Base-by-base conservation (phyloP, 177 flowering plant species). In the Vitis hybrid region DNA sequence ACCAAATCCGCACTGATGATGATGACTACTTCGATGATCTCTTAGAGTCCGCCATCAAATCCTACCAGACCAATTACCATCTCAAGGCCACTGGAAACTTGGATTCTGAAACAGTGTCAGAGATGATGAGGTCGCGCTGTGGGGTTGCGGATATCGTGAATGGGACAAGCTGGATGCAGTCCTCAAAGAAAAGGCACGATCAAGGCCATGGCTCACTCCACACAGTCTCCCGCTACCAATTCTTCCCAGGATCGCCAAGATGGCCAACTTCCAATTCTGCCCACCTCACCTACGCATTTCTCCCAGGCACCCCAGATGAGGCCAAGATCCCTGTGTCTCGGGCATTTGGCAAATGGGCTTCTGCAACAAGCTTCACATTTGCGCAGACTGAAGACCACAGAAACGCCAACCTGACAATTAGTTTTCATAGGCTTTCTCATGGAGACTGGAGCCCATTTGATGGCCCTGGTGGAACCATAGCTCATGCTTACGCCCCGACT, bases 41-140 rank as follows among this genome's bases (percentile, higher is more conserved):
- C 2, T 56, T 84, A 2, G 81, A 80, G 67, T 49, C 62, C 0
- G 89, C 87, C 2, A 9, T 86, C 75, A 84, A 76, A 56, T 77
- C 77, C 3, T 84, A 84, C 79, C 87, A 84, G 65, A 54, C 40
- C 11, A 79, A 82, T 60, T 77, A 69, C 74, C 67, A 76, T 35
- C 69, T 86, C 24, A 81, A 81, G 9, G 27, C 52, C 49, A 81
- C 83, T 5, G 87, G 89, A 3, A 35, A 56, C 21, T 70, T 86
- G 11, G 83, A 86, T 70, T 24, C 56, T 0, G n/a, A 68, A 2
- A 84, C 86, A 0, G 64, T 84, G 10, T 8, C 59, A 0, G 67
- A 59, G 21, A 74, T 83, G 75, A 56, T 64, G 46, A 48, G 1
- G 7, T 84, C 89, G 0, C 64, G 85, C 17, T 86, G 89, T 35